Conservation (phyloP, 2,329 filamentous ascomycete species). For the Cladosporium velox region DNA sequence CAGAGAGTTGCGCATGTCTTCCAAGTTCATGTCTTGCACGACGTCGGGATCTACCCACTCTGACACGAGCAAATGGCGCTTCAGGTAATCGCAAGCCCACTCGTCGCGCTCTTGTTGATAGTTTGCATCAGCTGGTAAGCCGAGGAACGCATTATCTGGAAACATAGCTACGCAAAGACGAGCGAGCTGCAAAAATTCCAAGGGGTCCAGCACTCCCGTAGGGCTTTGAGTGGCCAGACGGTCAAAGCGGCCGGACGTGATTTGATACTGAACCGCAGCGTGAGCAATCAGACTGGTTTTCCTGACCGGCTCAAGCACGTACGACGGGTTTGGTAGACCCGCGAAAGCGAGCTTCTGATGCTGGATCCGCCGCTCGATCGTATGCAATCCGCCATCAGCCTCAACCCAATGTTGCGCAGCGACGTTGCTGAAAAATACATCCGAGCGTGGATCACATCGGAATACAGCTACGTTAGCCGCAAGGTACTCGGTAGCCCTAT, state of each 20-base stretch:
- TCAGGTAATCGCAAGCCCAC: background rate
- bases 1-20: background rate
- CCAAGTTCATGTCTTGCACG: background rate
- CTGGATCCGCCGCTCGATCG: constrained; percentile 11
- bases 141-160: background rate
- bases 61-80: background rate
- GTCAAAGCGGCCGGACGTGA: background rate
- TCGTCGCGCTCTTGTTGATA: background rate
- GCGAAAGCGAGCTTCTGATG: constrained; percentile 3
- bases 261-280: background rate
- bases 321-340: background rate
- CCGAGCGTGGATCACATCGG: background rate
- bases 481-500: constrained; percentile 4
- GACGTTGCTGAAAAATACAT: background rate
- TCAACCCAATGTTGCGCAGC: constrained; percentile 1
- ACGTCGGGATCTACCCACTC: background rate
- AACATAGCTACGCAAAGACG: background rate
- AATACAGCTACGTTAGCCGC: background rate
- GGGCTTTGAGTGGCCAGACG: background rate
- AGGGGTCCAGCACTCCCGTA: background rate
- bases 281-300: background rate
- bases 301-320: background rate
- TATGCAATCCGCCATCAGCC: background rate
- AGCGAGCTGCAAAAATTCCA: background rate
- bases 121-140: background rate